Evolutionary conservation across 805 yeast species (phyloP), one percentile per base, ranked within the genome.

Genomic region (Cyberlindnera sargentensis): DNA sequence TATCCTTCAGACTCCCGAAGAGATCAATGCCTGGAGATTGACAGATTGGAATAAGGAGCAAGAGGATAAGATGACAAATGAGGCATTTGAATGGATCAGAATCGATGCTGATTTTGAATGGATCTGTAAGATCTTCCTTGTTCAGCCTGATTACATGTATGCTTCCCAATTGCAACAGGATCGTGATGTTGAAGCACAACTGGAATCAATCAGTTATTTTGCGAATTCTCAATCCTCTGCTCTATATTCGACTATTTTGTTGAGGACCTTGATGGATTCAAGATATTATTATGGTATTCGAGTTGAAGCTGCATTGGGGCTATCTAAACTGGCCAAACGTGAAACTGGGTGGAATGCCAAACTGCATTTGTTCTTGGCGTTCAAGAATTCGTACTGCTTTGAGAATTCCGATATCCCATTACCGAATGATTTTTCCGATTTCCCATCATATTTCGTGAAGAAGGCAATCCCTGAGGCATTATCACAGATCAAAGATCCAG

Each of bases 101-200:
- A 86, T 91, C n/a, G 99, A 93, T 65, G 90, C 97, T 0, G 99
- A 93, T 61, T 85, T 83, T 56, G 99, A 93, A 61, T 93, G 99
- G 99, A 83, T 93, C 40, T 87, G 95, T 47, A 78, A 76, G 51
- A 70, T 87, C 24, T 73, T 79, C 46, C 78, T 93, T 31, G 86
- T 82, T 52, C 96, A 90, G 63, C 95, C 96, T 0, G 97, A 89
- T 55, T 84, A 88, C 57, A 93, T 93, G 97, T 93, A 76, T 60
- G 85, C 88, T 1, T 86, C 98, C 0, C 99, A 93, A 57, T 66
- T 93, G 29, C 93, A 86, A 53, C 95, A 89, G 58, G 99, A 93
- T 63, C 68, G 96, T 48, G 99, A 93, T 58, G 95, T 93, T 20
- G 96, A 89, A 47, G 99, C 99, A 0, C 99, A 93, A 57, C 64